Evolutionary conservation across 345 rosid species (phyloP).

Genomic region (Noccaea caerulescens): DNA sequence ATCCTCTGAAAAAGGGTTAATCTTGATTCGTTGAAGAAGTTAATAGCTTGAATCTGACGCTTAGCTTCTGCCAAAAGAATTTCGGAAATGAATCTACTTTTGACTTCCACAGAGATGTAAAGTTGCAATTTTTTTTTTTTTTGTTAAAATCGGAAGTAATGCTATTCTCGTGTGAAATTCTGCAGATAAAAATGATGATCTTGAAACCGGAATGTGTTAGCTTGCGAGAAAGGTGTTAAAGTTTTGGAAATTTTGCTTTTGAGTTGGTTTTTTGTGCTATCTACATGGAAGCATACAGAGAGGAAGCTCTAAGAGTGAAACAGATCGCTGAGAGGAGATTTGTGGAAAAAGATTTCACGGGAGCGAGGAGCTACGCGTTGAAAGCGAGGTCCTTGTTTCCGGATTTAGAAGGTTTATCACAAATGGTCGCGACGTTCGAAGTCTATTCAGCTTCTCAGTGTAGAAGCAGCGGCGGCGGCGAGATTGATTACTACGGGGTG

Average conservation of each 20-base stretch:
- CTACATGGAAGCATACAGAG: constrained; percentile 72
- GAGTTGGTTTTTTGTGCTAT: constrained; percentile 12
- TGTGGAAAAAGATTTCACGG: constrained; percentile 72
- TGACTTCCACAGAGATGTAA: constrained; percentile 18
- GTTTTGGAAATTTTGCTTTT: constrained; percentile 6
- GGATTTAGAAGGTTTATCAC: constrained; percentile 84
- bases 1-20: constrained; percentile 14
- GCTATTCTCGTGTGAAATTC: constrained; percentile 20
- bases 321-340: constrained; percentile 87
- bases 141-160: constrained; percentile 9
- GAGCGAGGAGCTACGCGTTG: constrained; percentile 79
- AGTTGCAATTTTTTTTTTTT: constrained; percentile 20
- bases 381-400: constrained; percentile 81
- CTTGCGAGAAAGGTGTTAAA: constrained; percentile 44
- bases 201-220: constrained; percentile 39
- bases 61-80: background rate
- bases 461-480: constrained; percentile 67
- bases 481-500: constrained; percentile 75
- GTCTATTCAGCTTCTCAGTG: constrained; percentile 81
- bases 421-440: constrained; percentile 95
- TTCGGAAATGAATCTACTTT: constrained; percentile 34
- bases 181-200: constrained; percentile 56
- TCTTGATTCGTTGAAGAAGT: constrained; percentile 19
- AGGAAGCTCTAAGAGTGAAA: constrained; percentile 84
- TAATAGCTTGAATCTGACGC: constrained; percentile 38